Conservation (phyloP, 441 rosid species). For the Cnidoscolus chayamansa region DNA sequence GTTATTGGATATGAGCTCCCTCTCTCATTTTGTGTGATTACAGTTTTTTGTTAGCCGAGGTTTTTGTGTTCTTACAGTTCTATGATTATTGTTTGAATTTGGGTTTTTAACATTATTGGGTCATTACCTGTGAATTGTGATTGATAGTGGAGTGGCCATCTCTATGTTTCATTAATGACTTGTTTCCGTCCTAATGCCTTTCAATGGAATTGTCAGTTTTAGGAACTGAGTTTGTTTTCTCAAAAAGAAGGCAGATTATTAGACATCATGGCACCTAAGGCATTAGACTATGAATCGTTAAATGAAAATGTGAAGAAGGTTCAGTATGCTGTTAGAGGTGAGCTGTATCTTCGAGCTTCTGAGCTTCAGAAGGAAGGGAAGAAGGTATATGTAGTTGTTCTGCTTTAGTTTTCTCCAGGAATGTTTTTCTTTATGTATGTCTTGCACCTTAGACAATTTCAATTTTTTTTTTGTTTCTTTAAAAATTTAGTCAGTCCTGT, state of each 20-base stretch:
- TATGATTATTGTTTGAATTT: neutral
- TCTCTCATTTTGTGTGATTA: neutral
- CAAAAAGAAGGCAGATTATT: slow-evolving; percentile 15
- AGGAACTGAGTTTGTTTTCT: slow-evolving; percentile 11
- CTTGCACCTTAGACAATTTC: neutral
- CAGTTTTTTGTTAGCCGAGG: neutral
- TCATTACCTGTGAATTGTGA: neutral
- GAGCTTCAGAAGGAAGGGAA: slow-evolving; percentile 98
- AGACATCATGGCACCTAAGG: slow-evolving; percentile 57
- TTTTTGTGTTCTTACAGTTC: neutral
- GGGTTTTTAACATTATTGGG: neutral
- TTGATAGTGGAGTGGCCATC: neutral
- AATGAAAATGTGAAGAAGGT: slow-evolving; percentile 93
- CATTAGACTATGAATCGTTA: slow-evolving; percentile 65
- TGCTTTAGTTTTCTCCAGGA: slow-evolving; percentile 3
- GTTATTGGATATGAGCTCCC: neutral
- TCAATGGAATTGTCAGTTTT: slow-evolving; percentile 17
- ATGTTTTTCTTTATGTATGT: neutral
- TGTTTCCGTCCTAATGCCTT: slow-evolving; percentile 3
- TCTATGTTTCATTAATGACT: neutral
- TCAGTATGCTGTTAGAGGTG: slow-evolving; percentile 94
- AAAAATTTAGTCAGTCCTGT: neutral
- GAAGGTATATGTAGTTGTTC: slow-evolving; percentile 46
- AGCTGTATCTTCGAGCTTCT: slow-evolving; percentile 95
- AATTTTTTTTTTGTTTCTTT: neutral